Evolutionary conservation across 2,329 filamentous ascomycete species (phyloP), one percentile per base, ranked within the genome.

Genomic region (Colletotrichum camelliae): DNA sequence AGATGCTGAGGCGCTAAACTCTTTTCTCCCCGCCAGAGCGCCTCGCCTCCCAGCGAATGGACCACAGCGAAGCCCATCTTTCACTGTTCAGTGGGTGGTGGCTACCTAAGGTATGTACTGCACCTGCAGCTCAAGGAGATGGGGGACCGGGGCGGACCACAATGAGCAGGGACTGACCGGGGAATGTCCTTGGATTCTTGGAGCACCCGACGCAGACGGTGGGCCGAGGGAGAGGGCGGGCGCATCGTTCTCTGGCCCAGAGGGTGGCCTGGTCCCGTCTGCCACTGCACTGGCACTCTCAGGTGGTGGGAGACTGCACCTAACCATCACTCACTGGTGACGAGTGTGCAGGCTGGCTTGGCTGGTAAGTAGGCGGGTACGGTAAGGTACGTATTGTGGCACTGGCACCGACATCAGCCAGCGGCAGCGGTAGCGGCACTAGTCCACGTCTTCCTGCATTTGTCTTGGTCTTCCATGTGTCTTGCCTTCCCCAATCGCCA

Each of bases 391-490:
- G 43, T 52, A 52, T 24, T 52, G 43, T 43, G 61, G 61, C 37
- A 21, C n/a, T 52, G 43, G n/a, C 43, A 21, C 31, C 43, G 43
- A 33, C 57, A 18, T 27, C 62, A 52, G 43, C 43, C 62, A 52
- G 43, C 43, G n/a, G 43, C 43, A 52, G 43, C 43, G n/a, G 43
- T 13, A 52, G 43, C 43, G n/a, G 43, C n/a, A 52, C 67, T 70
- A 31, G 66, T 72, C 60, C 43, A 60, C 31, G 58, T 66, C 60
- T 64, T 21, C 68, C 39, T 74, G 55, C 24, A 43, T 43, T 48
- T 37, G 58, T 64, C 71, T 74, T 74, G 67, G 35, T 62, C 43
- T 57, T 39, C 52, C 69, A 58, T 68, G 52, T 55, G 71, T 65
- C 66, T 72, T 39, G 62, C 62, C 37, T 43, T 52, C 16, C 27